Percentiles rank a stretch among this genome's conserved stretches.
Evolutionary conservation across 495 filamentous ascomycete genomes (phyloP).

Genomic region (Xylaria grammica): DNA sequence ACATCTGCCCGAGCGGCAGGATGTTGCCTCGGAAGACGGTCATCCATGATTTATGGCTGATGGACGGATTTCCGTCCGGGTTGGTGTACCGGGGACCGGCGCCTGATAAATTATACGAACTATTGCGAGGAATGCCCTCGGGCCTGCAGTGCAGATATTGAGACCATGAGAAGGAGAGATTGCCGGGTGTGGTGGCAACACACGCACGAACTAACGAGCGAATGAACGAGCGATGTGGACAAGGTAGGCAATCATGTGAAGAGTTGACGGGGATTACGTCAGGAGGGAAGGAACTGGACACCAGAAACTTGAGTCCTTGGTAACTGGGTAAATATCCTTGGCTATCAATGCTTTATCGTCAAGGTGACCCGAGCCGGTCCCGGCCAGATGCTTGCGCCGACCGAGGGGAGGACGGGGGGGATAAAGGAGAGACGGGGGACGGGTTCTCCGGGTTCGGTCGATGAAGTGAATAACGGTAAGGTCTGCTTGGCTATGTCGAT

Average conservation of each 20-base stretch:
- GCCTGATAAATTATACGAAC: neutral
- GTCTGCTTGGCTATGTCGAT: neutral
- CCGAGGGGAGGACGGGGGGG: neutral
- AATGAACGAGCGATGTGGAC: constrained; percentile 2
- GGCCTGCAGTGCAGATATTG: constrained; percentile 18
- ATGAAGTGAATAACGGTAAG: neutral
- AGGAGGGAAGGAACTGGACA: too few species aligned
- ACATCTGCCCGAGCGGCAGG: constrained; percentile 15
- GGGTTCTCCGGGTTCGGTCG: neutral
- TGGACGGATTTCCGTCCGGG: neutral
- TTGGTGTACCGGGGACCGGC: neutral
- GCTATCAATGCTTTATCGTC: too few species aligned
- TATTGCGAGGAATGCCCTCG: constrained; percentile 20
- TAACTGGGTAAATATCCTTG: neutral
- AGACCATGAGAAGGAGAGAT: constrained; percentile 19
- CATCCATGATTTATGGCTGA: constrained; percentile 8
- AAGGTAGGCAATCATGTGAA: neutral
- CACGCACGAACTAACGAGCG: neutral
- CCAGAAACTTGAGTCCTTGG: too few species aligned
- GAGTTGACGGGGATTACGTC: too few species aligned
- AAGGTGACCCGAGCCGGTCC: constrained; percentile 13
- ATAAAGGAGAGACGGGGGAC: neutral
- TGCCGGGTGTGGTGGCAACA: neutral
- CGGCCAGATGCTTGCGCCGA: neutral
- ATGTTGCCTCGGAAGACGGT: constrained; percentile 21